Evolutionary conservation across 1,284 basidiomycete genomes (phyloP).

Genomic region (Irpex rosettiformis): DNA sequence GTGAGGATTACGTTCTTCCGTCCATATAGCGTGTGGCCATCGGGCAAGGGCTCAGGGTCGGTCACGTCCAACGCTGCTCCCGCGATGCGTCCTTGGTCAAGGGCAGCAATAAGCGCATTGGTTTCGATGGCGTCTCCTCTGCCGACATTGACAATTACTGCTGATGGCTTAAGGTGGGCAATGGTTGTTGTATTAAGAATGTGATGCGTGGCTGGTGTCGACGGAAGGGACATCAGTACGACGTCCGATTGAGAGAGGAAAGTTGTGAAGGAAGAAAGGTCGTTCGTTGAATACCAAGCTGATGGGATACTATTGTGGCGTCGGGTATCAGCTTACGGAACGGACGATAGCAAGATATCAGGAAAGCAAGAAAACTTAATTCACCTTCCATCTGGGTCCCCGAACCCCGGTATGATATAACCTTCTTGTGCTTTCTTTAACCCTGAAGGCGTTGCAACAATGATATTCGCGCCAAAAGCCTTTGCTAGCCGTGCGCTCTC

Average conservation of each 20-base stretch:
- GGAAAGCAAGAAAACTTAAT: neutral
- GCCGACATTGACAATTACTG: constrained; percentile 13
- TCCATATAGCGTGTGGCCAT: constrained; percentile 11
- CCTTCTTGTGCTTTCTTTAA: constrained; percentile 7
- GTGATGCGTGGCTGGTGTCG: constrained; percentile 8
- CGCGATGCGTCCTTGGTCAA: constrained; percentile 8
- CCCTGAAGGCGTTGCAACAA: constrained; percentile 11
- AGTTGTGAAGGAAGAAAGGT: constrained; percentile 1
- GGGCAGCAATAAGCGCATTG: constrained; percentile 6
- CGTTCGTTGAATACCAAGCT: constrained; percentile 7
- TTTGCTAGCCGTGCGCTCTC: constrained; percentile 9
- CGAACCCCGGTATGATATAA: constrained; percentile 11
- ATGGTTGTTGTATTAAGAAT: constrained; percentile 8
- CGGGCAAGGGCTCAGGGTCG: constrained; percentile 12
- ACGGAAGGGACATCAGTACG: constrained; percentile 11
- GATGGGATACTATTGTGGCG: constrained; percentile 8
- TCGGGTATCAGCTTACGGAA: too few relatives aligned
- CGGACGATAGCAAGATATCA: neutral
- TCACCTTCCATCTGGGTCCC: constrained; percentile 12
- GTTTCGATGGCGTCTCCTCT: constrained; percentile 14
- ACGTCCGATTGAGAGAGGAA: constrained; percentile 11
- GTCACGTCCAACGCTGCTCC: constrained; percentile 13
- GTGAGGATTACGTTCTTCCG: constrained; percentile 14
- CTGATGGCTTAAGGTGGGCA: neutral
- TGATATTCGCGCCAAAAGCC: constrained; percentile 11